Evolutionary conservation across 2,329 filamentous ascomycete species (phyloP), one percentile per base, ranked within the genome.

Genomic region (Gnomoniopsis sp.): DNA sequence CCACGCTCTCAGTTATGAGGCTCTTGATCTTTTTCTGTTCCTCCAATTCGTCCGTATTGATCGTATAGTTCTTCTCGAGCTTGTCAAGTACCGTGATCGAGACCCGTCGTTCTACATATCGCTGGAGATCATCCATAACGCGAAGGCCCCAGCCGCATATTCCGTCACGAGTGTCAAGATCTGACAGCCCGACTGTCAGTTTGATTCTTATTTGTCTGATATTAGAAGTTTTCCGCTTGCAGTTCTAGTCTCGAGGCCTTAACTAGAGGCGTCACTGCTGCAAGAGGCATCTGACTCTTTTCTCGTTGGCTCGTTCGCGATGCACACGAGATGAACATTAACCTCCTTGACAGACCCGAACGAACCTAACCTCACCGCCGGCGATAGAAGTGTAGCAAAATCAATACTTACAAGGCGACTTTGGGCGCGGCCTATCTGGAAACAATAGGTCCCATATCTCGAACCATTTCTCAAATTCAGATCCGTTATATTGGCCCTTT

Each of bases 381-480:
- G n/a, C n/a, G 44, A 48, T 48, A n/a, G 6, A 52, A 52, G 34
- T 21, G 41, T 19, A n/a, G 46, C 11, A 23, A 38, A 2, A 3
- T 15, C n/a, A 36, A 15, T 2, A 55, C 53, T 49, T 15, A 55
- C 53, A 55, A 15, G 53, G 46, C 3, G 53, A 55, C 12, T 11
- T 22, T 30, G 53, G 53, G 3, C 8, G 34, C 17, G 7, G 23
- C 3, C 11, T 12, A 19, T 43, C 44, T 2, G 53, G 53, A 14
- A 55, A 55, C 14, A 55, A 21, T 6, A 49, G 21, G 6, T 33
- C 30, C 19, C 36, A 55, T 23, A 55, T 41, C 3, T 49, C 46
- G 34, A 41, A 55, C 53, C 53, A 55, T 26, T 55, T 55, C 2
- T 49, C 22, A 4, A 49, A 44, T 21, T 55, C 53, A 4, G n/a